Evolutionary conservation across 225 moss, liverwort and hornwort species (phyloP), one percentile per base, ranked within the genome.

Genomic region (Bryum argenteum): DNA sequence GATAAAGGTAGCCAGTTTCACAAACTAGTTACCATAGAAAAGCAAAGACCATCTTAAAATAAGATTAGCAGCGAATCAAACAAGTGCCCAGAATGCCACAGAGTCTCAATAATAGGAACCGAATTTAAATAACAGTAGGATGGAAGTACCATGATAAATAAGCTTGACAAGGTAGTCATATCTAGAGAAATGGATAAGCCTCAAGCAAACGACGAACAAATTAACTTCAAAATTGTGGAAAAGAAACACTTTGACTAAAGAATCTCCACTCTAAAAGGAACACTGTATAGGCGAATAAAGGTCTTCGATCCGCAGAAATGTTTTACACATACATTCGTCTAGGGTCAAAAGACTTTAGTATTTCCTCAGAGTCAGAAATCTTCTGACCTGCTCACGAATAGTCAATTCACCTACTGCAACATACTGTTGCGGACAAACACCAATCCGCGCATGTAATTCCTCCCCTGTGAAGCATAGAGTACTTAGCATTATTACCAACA

Each of bases 351-450:
- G 28, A 65, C 20, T 44, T 61, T 24, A 40, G 69, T 39, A 45
- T 54, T 69, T 18, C 63, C 67, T 23, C 67, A 6, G 40, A 71
- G 52, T 65, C 47, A 6, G 13, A 77, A 66, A 62, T 56, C 41
- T 54, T 24, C 84, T 60, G 60, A 93, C 93, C 91, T 91, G 94
- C 80, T 94, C 94, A 22, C 88, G 81, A 56, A 90, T 69, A 70
- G 94, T 91, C 58, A 94, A 81, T 56, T 83, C 77, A 63, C 82
- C 83, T 52, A 94, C 79, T 65, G 84, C 81, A 80, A 91, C 74
- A 72, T 94, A 76, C 73, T 88, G 89, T 85, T 91, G 91, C 63
- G 90, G 94, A 81, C 94, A 94, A 77, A 88, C 82, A 61, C 89
- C 94, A 54, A 94, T 79, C 57, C 90, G 72, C 13, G 94, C 91